Base-by-base conservation (phyloP, 352 stramenopile genomes). In the Globisporangium okanoganense region DNA sequence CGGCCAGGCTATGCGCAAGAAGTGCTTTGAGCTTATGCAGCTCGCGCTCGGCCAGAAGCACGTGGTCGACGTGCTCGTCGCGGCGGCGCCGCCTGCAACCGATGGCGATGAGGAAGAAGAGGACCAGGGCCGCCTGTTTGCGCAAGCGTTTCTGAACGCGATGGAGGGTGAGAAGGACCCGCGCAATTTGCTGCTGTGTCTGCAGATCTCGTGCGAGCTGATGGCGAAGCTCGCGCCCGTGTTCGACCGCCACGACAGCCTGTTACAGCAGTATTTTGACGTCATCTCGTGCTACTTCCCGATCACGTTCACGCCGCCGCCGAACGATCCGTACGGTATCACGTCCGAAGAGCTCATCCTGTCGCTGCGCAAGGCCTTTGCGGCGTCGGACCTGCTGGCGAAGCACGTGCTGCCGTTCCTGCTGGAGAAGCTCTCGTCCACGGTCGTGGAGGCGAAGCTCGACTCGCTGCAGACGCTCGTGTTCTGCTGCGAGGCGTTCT, bases 101-200 rank as follows among this genome's bases (percentile, higher is more conserved):
- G 67, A 50, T 10, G 63, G 56, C 45, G 63, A 73, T 40, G 64
- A 67, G 5, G 60, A 60, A 1, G 64, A 66, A 7, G 60, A 60
- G 1, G 72, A 81, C 52, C 65, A 86, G 20, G 85, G 82, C 0
- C 56, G 65, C 9, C 60, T 76, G 31, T 95, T 95, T 59, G 76
- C 86, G 29, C 72, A 79, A 48, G 86, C 75, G 0, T 92, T 97
- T 51, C 64, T 96, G 54, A 82, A 75, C 50, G 82, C 83, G 51
- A 93, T 96, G 79, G 82, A 95, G 57, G 89, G 89, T 35, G 89
- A 97, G 65, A 97, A 97, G 52, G 89, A 97, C 65, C 89, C 89
- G 35, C 86, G 89, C 53, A 96, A 92, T 50, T 54, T 95, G 35
- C 61, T 95, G 54, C 66, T 92, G 25, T 95, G 82, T 47, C 79